Evolutionary conservation across 805 yeast species (phyloP), one percentile per base, ranked within the genome.

Genomic region (Wickerhamomyces alni): DNA sequence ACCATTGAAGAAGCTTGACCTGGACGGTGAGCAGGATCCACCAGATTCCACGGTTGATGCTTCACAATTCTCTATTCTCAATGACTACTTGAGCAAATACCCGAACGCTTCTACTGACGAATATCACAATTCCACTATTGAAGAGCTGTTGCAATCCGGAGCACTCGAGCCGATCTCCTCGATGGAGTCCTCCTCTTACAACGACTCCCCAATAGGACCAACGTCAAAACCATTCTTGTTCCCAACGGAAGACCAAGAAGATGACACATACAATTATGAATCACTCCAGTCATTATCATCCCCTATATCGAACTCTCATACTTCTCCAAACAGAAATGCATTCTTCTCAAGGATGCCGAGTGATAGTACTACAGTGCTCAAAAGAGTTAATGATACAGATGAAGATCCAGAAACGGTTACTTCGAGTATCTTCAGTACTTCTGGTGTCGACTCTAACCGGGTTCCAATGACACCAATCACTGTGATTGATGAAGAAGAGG

Each of bases 401-500:
- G 33, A 35, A 8, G 25, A 30, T 22, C 36, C 27, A n/a, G 35
- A 35, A 3, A 42, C 35, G 5, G 34, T 44, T 8, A 33, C 37
- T 8, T 51, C 55, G 1, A 51, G 48, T 30, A 39, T 42, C 2
- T 47, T 47, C 29, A 48, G 31, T 11, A 15, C 31, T n/a, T n/a
- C n/a, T 5, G 31, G 17, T 6, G 13, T 28, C 5, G 15, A 46
- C 34, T 46, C 43, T 2, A 25, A 34, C 12, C 43, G 47, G n/a
- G 28, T 45, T 2, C 44, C 47, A 15, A 39, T 40, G 38, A 43
- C 51, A 4, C 53, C 55, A 17, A 48, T 47, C 18, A 44, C 47
- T 5, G 43, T 51, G 1, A 47, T 51, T 19, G 49, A 41, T 10
- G 54, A 51, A 38, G 52, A 50, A 15, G 49, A 43, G 11, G 51